Base-by-base conservation (phyloP, 176 grass and related monocot genomes). In the Eleusine indica region DNA sequence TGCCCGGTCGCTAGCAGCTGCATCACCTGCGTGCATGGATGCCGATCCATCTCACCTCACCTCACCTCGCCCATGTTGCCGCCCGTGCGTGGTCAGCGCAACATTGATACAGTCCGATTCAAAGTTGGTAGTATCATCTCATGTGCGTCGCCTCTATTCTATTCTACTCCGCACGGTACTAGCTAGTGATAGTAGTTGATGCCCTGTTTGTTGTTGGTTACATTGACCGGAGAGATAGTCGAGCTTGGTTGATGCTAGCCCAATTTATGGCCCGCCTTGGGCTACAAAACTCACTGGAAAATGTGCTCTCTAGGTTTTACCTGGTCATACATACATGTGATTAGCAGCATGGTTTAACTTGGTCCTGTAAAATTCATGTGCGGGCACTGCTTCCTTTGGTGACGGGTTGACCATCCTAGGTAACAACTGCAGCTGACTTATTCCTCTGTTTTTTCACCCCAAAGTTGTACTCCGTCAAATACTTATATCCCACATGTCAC, bases 1-100 rank as follows among this genome's bases (percentile, higher is more conserved):
- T 83, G 82, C 70, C n/a, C 42, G 63, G 82, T 75, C 87, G 81
- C 87, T 88, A 56, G 30, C 73, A 64, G 70, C 77, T 25, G 74
- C 73, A 39, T 19, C 38, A 49, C 14, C 2, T 39, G 39, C 58
- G 9, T 47, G 42, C 67, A 2, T 64, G 86, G 46, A 14, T 77
- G 65, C 16, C 17, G 42, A 78, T 79, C 77, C 77, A 15, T 52
- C 77, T 79, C 60, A 39, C 73, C 51, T 58, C 49, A 11, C 21
- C 14, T 0, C 28, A 2, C 63, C 60, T 35, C 32, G 32, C 5
- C 25, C 68, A 56, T 79, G 41, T 68, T 42, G 69, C 85, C 43
- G 8, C 71, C 69, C 4, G 32, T 35, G 32, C 21, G 3, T 40
- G 17, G 41, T 42, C 58, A 9, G 68, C 70, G 40, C 71, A 82